Base-by-base conservation (phyloP, 306 rosid genomes). In the Gastrolobium bilobum region DNA sequence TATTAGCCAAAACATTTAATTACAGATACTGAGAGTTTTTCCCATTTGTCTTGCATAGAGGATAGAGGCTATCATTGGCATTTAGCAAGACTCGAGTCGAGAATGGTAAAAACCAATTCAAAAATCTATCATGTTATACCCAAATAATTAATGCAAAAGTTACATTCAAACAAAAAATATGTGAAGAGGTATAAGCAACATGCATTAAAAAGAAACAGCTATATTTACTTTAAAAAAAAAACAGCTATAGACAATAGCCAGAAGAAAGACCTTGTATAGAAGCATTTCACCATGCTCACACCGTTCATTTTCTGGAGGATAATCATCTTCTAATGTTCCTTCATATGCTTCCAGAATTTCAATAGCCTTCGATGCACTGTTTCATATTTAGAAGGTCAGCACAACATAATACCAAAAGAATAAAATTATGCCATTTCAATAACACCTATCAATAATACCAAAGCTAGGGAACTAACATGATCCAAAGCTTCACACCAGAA, bases 301-400 rank as follows among this genome's bases (percentile, higher is more conserved):
- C 37, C 93, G 91, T 79, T 94, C 97, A 84, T 90, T 89, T 37
- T 94, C 93, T 3, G 97, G 98, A 84, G 97, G 98, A 86, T 88
- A 86, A 84, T 92, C 98, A 71, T 94, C 98, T 87, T 94, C 97
- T 44, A 94, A 84, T 10, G 97, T 94, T 61, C 98, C 98, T 86
- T 94, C 98, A 78, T 92, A 94, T 67, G 98, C 98, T 89, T 94
- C 98, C 72, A 94, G 88, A 86, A 94, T 94, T 79, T 94, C 98
- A 81, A 94, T 90, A 51, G 97, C 97, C 83, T 94, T 92, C 9
- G 89, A 82, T 61, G 91, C 90, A 81, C 98, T 92, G 85, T 73
- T 46, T 39, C 61, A 50, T 40, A 73, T 75, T 35, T 65, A 82
- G 54, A 73, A 79, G 39, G 35, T 88, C 62, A 77, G 77, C 4